Conservation (phyloP, 768 basidiomycete species). For the Udeniomyces megalosporus region DNA sequence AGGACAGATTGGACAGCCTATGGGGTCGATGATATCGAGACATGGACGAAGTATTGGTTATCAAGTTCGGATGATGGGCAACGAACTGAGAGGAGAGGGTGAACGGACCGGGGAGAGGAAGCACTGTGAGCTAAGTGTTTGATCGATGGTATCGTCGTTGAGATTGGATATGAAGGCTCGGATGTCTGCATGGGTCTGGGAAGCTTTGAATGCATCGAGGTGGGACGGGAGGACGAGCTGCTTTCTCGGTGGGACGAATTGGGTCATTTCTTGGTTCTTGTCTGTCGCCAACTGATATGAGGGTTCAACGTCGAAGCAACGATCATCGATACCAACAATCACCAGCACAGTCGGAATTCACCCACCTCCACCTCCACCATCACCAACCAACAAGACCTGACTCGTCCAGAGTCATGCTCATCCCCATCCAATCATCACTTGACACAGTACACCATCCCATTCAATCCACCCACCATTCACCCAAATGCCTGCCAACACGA, state of each 20-base stretch:
- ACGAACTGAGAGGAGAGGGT: not conserved
- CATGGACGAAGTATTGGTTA: not conserved
- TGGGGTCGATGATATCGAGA: not conserved
- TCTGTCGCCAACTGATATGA: not conserved
- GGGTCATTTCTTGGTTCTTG: no score
- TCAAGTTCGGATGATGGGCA: not conserved
- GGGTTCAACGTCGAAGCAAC: no score
- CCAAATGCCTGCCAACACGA: no score
- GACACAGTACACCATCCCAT: no score
- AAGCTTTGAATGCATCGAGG: conserved; percentile 63
- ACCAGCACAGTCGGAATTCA: no score
- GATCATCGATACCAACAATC: no score
- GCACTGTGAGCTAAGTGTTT: conserved; percentile 48
- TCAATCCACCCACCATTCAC: no score
- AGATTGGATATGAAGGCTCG: no score
- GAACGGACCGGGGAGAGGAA: not conserved
- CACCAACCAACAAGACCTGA: no score
- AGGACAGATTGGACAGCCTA: conserved; percentile 41
- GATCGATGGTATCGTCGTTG: conserved; percentile 57
- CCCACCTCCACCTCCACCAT: no score
- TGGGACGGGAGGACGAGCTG: conserved; percentile 60
- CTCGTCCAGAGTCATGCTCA: no score
- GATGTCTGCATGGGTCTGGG: conserved; percentile 56
- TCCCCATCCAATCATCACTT: no score
- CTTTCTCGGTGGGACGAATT: conserved; percentile 41